Evolutionary conservation across 2,329 filamentous ascomycete genomes (phyloP), one percentile per base, ranked within the genome.

Genomic region (Atkinsonella hypoxylon): DNA sequence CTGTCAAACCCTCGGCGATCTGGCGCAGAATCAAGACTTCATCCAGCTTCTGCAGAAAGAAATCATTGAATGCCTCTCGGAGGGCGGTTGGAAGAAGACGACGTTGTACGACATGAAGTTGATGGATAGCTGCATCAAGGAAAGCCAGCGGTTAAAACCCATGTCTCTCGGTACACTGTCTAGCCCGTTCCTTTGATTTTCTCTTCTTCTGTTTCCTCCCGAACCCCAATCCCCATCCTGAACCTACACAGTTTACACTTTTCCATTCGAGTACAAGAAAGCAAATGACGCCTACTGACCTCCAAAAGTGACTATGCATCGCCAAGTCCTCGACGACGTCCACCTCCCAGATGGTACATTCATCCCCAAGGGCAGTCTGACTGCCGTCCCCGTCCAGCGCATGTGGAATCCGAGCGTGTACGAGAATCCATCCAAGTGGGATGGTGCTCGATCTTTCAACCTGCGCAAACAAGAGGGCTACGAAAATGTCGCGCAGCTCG

Each of bases 71-170:
- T 34, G 26, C 49, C 20, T 51, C 32, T 26, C 15, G 8, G 26
- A 51, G 10, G 12, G 18, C 2, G 49, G 49, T 6, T 55, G 52
- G 49, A 53, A 52, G 8, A 47, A 48, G 39, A 45, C 39, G 26
- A 34, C 42, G 9, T 17, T 53, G 20, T 60, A 63, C 10, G 58
- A 63, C 13, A 65, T 76, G 45, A 64, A 70, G 56, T 65, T 67
- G 6, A 63, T 70, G 38, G 73, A 76, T 59, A 73, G 70, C 43
- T 67, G 69, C 17, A 68, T 76, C 44, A 70, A 72, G 30, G 73
- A 76, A 57, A 72, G 68, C 48, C 70, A 72, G 62, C 67, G 73
- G 1, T 34, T 70, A 18, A 69, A 67, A 55, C 64, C 67, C 40
- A 68, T 74, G 38, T 62, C 66, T 30, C 60, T 67, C 5, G 15